Evolutionary conservation across 441 rosid species (phyloP), one percentile per base, ranked within the genome.

Genomic region (Kokia cookei): DNA sequence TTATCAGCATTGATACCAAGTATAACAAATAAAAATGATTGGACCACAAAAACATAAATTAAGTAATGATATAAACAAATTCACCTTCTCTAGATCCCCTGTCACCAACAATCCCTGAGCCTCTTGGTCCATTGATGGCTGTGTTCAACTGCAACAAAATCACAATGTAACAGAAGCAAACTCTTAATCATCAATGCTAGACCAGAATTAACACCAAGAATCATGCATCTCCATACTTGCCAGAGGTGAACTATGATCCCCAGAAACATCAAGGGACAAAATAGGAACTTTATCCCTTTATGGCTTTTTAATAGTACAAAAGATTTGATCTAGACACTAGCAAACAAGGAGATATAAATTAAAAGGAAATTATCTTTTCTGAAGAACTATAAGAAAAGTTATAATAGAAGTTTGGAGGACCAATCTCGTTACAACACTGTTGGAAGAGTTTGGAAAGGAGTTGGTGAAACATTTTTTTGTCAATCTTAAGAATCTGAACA

Each of bases 31-130:
- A 22, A 10, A 37, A 54, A 37, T 37, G 35, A 54, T 55, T 12
- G 50, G 29, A 35, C n/a, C 61, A 24, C 10, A 22, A 65, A 14
- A 22, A 45, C 55, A 45, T 65, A 35, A 65, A 24, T 43, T 35
- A 32, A 24, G 19, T 15, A 32, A 70, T 8, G 3, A 40, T 29
- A 43, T 32, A 64, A 15, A n/a, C 6, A 29, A 40, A 83, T 89
- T 89, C 83, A 94, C 97, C 88, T 87, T 91, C 94, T 74, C 85
- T 87, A 71, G 94, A 90, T 77, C 91, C 88, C 75, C 80, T 72
- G 43, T 81, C 93, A 65, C 89, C 88, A 81, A 86, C 77, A 75
- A 83, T 76, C 73, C 89, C 88, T 22, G 77, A 58, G 72, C 74
- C 82, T 77, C 88, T 84, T 74, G 84, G 93, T 70, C 84, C 88